Base-by-base conservation (phyloP, 805 yeast species). In the Pichia sporocuriosa region DNA sequence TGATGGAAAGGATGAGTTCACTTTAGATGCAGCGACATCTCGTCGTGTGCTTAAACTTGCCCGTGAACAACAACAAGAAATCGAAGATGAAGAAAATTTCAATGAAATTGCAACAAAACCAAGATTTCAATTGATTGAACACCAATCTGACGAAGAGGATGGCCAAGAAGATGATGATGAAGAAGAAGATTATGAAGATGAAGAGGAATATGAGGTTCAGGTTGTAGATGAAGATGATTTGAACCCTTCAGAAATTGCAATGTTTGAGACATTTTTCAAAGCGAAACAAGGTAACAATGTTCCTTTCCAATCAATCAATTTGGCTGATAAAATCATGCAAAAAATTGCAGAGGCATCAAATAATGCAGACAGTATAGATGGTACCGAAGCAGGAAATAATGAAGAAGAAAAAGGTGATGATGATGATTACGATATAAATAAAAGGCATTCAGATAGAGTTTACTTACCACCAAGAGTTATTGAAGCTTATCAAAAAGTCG, bases 391-490 rank as follows among this genome's bases (percentile, higher is more conserved):
- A n/a, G n/a, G n/a, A n/a, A 32, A 33, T 23, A 31, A 15, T 16
- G 63, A 59, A 29, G 48, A 52, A 35, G 63, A 60, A 38, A 52
- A 52, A 37, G 47, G 42, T 29, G 28, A 26, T 12, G 36, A 42
- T 7, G 62, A 60, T 30, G 51, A 52, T 34, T 46, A 33, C 9
- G 53, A 56, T 34, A 39, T 44, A 20, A 40, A 40, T 22, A 62
- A 59, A 52, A 70, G 67, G 61, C 77, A 72, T 13, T 66, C 59
- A 17, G 90, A 86, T 53, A 86, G 81, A 39, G 96, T 90, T 4
- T 72, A 84, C 52, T 71, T 93, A 45, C 98, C 99, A 6, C 96
- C 96, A 44, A 89, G 93, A 61, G 97, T 93, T 42, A 88, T 93
- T 55, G 88, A 84, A 49, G 97, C 96, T 1, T 93, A 90, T 61